phyloP scores from a whole-genome alignment of 2,329 filamentous ascomycete species.

The Verticillium albo-atrum region DNA sequence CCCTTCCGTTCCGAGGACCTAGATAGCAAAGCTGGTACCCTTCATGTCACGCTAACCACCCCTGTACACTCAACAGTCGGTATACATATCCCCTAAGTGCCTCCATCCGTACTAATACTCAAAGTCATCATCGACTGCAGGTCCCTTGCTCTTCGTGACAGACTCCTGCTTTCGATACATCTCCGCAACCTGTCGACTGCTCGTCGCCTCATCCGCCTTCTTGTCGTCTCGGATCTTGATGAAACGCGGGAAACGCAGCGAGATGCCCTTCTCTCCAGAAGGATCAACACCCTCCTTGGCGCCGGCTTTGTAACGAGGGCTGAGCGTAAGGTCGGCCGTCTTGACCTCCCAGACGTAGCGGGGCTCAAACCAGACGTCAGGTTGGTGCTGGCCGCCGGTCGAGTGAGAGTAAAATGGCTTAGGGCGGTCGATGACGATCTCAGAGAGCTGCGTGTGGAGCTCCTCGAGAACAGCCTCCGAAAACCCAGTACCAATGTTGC shows the following conservation, averaged over 20 bases:
- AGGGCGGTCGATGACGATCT: constrained; percentile 77
- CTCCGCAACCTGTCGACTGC: constrained; percentile 80
- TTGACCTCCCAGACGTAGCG: constrained; percentile 96
- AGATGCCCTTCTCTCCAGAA: constrained; percentile 72
- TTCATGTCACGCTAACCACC: background rate
- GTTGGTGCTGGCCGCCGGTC: constrained; percentile 81
- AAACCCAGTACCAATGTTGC: constrained; percentile 98
- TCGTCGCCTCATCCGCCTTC: constrained; percentile 87
- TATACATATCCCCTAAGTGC: background rate
- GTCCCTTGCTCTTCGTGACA: constrained; percentile 79
- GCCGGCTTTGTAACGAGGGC: constrained; percentile 90
- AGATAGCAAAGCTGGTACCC: background rate
- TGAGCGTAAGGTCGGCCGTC: constrained; percentile 90
- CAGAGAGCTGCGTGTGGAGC: constrained; percentile 69
- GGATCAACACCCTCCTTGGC: constrained; percentile 73
- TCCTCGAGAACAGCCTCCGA: constrained; percentile 91
- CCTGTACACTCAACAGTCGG: background rate
- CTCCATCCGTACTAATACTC: constrained; percentile 66
- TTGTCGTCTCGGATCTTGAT: constrained; percentile 93
- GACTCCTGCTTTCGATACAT: constrained; percentile 97
- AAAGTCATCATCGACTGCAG: constrained; percentile 91
- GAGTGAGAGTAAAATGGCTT: constrained; percentile 96
- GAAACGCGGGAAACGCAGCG: constrained; percentile 85
- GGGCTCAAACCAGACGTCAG: constrained; percentile 98
- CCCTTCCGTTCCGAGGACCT: background rate